These are phyloP conservation scores for Silene vulgaris DNA, from an alignment of 179 eudicot genomes.

Conservation along the genomic window DNA sequence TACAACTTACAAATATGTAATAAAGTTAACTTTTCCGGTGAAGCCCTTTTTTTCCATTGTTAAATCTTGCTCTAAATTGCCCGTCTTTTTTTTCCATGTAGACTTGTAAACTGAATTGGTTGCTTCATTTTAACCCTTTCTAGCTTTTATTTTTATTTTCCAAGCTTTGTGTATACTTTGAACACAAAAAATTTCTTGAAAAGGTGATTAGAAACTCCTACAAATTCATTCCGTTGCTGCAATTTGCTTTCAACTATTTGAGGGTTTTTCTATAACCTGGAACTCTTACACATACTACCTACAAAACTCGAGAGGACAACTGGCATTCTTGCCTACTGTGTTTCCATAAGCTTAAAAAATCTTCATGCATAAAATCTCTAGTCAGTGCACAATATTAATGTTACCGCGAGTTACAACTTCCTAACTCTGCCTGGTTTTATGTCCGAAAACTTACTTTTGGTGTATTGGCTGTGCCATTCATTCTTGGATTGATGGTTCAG, in stretches of 20 bases:
- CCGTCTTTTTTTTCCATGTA: neutral
- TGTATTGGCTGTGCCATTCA: neutral
- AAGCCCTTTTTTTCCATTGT: neutral
- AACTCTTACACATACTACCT: neutral
- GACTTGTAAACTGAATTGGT: neutral
- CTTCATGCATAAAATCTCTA: neutral
- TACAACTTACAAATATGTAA: neutral
- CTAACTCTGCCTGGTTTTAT: neutral
- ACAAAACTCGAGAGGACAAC: neutral
- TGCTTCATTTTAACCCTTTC: slow-evolving; percentile 2
- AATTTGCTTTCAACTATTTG: neutral
- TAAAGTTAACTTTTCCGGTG: no score
- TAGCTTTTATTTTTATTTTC: neutral
- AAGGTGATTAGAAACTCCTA: neutral
- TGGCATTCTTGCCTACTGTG: neutral
- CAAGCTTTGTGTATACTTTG: neutral
- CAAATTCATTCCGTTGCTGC: neutral
- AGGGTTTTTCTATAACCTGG: neutral
- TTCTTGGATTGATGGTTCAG: neutral
- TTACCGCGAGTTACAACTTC: neutral
- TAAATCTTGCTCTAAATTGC: neutral
- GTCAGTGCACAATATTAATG: neutral
- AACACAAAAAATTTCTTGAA: neutral
- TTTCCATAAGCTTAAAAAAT: neutral
- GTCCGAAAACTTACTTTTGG: neutral